Evolutionary conservation across 768 basidiomycete species (phyloP), one percentile per base, ranked within the genome.

Genomic region (Lactarius hatsudake): DNA sequence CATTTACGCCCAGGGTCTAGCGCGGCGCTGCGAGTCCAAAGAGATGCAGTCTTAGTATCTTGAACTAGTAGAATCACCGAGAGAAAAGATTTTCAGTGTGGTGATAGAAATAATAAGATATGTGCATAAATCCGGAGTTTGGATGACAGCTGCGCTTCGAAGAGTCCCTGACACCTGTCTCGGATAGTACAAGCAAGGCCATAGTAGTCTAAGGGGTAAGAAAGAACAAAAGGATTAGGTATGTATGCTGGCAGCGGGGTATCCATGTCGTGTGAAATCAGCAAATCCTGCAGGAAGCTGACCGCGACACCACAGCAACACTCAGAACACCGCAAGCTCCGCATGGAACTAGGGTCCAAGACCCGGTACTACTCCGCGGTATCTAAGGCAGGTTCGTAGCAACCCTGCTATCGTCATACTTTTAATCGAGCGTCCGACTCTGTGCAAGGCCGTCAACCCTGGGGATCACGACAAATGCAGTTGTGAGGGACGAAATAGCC

Each of bases 401-500:
- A 32, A 53, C 34, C 32, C 45, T 43, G 12, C 13, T 30, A 18
- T 12, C 60, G 10, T 5, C 34, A 15, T 36, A 34, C 65, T 23
- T 62, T 34, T 3, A 20, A 32, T 68, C 54, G 63, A 63, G 58
- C 58, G 62, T 59, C 63, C 70, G 61, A 59, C 61, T 69, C 26
- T 36, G 43, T 8, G 42, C 15, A 2, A 40, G 17, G 18, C 45
- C 40, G 18, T 70, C 65, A 30, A 71, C 42, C 2, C 71, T 67
- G 9, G 66, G 70, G 28, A 73, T 68, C 40, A 85, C 81, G 26
- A 85, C 73, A 12, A 79, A 72, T 8, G 81, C 84, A 0, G 86
- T 88, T 79, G 84, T 81, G 58, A 89, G 66, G 7, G 87, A 81
- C 15, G 88, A 86, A 61, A 87, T 79, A 2, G 80, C 80, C 45